Conservation (phyloP, 768 basidiomycete species). For the Naganishia antarctica region DNA sequence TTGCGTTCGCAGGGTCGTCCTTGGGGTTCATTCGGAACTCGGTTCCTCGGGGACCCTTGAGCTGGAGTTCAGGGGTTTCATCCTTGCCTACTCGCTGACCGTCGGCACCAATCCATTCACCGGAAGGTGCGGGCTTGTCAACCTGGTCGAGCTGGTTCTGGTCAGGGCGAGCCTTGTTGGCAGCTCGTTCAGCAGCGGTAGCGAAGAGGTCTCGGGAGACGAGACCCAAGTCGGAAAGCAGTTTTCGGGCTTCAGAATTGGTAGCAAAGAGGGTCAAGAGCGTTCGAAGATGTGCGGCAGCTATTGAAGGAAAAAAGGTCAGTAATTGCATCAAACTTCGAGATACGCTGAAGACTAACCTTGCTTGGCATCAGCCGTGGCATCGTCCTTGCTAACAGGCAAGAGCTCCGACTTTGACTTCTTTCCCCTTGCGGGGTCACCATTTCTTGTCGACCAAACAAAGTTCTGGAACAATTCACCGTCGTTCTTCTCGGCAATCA, state of each 20-base stretch:
- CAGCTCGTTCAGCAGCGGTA: constrained; percentile 65
- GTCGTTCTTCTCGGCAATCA: constrained; percentile 75
- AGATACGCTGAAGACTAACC: constrained; percentile 39
- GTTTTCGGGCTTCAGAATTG: constrained; percentile 85
- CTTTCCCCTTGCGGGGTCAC: constrained; percentile 51
- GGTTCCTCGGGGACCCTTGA: constrained; percentile 54
- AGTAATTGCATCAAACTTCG: no score
- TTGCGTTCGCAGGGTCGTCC: constrained; percentile 52
- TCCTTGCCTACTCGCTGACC: constrained; percentile 52
- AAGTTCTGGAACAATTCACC: constrained; percentile 92
- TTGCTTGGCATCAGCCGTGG: constrained; percentile 59
- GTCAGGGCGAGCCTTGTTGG: constrained; percentile 63
- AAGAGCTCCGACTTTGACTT: constrained; percentile 53
- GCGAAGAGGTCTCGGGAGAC: constrained; percentile 71
- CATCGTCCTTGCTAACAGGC: constrained; percentile 59
- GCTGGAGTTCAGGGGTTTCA: constrained; percentile 56
- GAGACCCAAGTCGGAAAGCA: constrained; percentile 55
- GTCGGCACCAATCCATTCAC: constrained; percentile 60
- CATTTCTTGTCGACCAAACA: constrained; percentile 61
- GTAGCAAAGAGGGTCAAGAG: constrained; percentile 79
- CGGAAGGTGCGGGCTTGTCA: constrained; percentile 64
- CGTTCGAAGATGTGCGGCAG: constrained; percentile 79
- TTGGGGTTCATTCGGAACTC: constrained; percentile 56
- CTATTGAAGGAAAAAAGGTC: constrained; percentile 51
- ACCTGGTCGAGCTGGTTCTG: constrained; percentile 61